Evolutionary conservation across 352 stramenopile species (phyloP), one percentile per base, ranked within the genome.

Genomic region (Phytophthora lateralis): DNA sequence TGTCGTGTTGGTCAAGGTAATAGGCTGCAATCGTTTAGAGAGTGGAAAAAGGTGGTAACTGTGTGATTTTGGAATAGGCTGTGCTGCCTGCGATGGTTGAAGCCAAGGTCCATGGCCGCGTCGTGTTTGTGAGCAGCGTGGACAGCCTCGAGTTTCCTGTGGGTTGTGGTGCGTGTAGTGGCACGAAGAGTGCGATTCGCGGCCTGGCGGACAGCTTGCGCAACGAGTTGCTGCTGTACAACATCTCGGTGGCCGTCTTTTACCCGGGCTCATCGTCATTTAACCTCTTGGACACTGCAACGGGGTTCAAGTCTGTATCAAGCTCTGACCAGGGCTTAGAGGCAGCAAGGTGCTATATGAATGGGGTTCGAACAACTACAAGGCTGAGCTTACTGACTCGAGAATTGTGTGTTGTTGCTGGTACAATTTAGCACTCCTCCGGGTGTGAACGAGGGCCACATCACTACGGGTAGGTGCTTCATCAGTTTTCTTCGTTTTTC

Each of bases 121-220:
- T 92, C 18, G 74, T 91, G 17, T 76, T 94, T 52, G 71, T 89
- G 24, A 81, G 66, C 34, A 84, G 80, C 17, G 80, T 74, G 1
- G 64, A 67, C 20, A 81, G 66, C 34, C 60, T 90, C 51, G 68
- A 71, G 20, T 72, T 71, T 24, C 70, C 97, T 3, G 88, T 93
- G 63, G 96, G 94, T 15, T 98, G 95, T 65, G 82, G 86, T 24
- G 79, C 86, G 1, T 98, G 97, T 71, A 84, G 75, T 48, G 82
- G 91, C 1, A 88, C 85, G 30, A 98, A 98, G 64, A 96, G 85
- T 68, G 96, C 92, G 3, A 47, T 98, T 15, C 76, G 91, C 12
- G 95, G 91, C 30, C 83, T 98, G 55, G 90, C 93, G 3, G 94
- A 98, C 42, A 78, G 79, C n/a, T 71, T 98, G 15, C 80, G 80